Evolutionary conservation across 805 yeast genomes (phyloP), one percentile per base, ranked within the genome.

Genomic region (Teunomyces gatunensis): DNA sequence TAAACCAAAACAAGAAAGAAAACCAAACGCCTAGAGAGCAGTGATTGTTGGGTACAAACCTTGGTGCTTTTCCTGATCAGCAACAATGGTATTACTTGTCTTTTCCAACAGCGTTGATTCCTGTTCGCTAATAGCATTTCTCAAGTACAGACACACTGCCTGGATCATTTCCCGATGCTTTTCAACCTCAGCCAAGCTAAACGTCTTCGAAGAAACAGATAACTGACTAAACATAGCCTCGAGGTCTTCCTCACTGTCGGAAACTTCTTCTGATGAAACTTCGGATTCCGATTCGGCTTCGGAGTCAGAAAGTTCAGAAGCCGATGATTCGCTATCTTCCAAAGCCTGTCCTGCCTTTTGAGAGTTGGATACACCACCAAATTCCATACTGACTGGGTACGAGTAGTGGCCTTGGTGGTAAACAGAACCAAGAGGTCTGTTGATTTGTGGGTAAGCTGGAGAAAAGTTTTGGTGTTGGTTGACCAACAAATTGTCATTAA

Each of bases 21-120:
- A 13, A 15, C 29, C 13, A 39, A 39, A 4, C 23, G 11, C 32
- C 37, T 61, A 72, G 51, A 72, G 72, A 20, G 75, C 74, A 41
- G 74, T 59, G 41, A 73, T 71, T 28, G 67, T 61, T 30, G 77
- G 77, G 51, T 73, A 73, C 48, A 72, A 60, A 34, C 60, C 58
- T 28, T 49, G 51, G 44, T 48, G 45, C 50, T 48, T 45, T 17
- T 50, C 50, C n/a, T 21, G 29, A 21, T 37, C 40, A 20, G 40
- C 40, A 37, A 37, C 27, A 23, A 37, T 37, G 6, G 40, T 12
- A 35, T 32, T 39, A 41, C 29, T 36, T 30, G 34, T 32, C 34
- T 47, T 49, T 18, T 49, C 39, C 7, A 18, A 43, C 41, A 20
- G 32, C 43, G 43, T 44, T 15, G 40, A 17, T 46, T 51, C 55